Evolutionary conservation across 441 rosid genomes (phyloP).

Genomic region (Oxalis stricta): DNA sequence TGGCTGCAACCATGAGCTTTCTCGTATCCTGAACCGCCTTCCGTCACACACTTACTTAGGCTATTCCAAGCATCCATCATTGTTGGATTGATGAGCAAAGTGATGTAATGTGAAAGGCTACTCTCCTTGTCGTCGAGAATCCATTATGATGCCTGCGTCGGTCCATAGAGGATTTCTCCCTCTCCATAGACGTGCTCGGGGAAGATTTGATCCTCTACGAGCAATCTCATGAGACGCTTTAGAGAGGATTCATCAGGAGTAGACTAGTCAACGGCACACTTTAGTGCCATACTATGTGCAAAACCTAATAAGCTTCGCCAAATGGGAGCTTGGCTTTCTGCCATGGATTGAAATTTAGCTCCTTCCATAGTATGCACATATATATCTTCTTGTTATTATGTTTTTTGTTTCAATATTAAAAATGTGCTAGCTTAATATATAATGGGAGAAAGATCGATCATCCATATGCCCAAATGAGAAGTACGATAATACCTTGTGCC

Average conservation of each 20-base stretch:
- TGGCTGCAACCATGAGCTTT: conserved; percentile 2
- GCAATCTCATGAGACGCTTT: conserved; percentile 2
- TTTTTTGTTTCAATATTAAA: too few relatives aligned
- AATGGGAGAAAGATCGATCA: too few relatives aligned
- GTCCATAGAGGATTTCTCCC: conserved; percentile 11
- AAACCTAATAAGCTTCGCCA: too few relatives aligned
- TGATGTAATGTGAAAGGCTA: conserved; percentile 1
- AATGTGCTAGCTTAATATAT: too few relatives aligned
- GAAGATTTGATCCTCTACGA: conserved; percentile 5
- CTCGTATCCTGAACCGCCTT: background rate
- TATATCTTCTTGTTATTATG: too few relatives aligned
- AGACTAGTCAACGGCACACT: conserved; percentile 11
- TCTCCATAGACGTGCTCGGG: background rate
- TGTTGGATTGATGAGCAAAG: background rate
- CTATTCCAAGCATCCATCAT: conserved; percentile 4
- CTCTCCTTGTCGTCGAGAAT: background rate
- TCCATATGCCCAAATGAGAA: too few relatives aligned
- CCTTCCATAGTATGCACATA: too few relatives aligned
- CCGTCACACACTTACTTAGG: conserved; percentile 4
- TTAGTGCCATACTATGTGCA: conserved; percentile 16
- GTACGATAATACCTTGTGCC: too few relatives aligned
- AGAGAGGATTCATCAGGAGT: background rate
- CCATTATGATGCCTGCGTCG: conserved; percentile 8
- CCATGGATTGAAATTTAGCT: too few relatives aligned
- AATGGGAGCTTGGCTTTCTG: too few relatives aligned